Evolutionary conservation across 2,329 filamentous ascomycete genomes (phyloP).

Genomic region (Geosmithia flava): DNA sequence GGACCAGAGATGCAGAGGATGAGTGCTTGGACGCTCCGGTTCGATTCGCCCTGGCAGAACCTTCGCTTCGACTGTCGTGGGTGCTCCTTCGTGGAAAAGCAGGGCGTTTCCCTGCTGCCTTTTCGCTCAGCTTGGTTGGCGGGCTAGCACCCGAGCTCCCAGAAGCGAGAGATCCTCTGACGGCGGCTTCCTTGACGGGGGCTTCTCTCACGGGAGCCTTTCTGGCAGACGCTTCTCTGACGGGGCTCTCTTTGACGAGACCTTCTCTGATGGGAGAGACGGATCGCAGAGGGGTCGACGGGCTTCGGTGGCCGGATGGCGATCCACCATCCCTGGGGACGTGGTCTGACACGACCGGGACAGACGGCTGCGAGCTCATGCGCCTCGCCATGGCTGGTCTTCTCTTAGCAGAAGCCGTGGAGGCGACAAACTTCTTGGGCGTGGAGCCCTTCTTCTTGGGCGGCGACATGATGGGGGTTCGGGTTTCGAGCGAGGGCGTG

Average conservation of each 20-base stretch:
- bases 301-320: constrained; percentile 10
- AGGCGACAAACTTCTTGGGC: constrained; percentile 29
- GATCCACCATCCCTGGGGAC: constrained; percentile 17
- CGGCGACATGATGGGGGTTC: constrained; percentile 11
- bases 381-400: constrained; percentile 32
- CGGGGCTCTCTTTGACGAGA: neutral
- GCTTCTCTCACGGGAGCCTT: no score
- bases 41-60: neutral
- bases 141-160: neutral
- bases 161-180: no score
- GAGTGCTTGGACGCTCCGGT: neutral
- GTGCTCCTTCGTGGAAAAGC: constrained; percentile 8
- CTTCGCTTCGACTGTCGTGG: constrained; percentile 6
- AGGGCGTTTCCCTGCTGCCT: constrained; percentile 36
- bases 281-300: constrained; percentile 10
- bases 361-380: constrained; percentile 31
- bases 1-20: neutral
- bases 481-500: constrained; percentile 16
- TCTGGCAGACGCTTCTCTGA: neutral
- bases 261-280: constrained; percentile 15
- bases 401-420: constrained; percentile 28
- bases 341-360: constrained; percentile 17
- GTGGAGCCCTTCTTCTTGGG: constrained; percentile 13
- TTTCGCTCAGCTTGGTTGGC: constrained; percentile 20
- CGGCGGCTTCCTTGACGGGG: no score